Conservation (phyloP, 495 filamentous ascomycete genomes). For the Sphaerosporella brunnea region DNA sequence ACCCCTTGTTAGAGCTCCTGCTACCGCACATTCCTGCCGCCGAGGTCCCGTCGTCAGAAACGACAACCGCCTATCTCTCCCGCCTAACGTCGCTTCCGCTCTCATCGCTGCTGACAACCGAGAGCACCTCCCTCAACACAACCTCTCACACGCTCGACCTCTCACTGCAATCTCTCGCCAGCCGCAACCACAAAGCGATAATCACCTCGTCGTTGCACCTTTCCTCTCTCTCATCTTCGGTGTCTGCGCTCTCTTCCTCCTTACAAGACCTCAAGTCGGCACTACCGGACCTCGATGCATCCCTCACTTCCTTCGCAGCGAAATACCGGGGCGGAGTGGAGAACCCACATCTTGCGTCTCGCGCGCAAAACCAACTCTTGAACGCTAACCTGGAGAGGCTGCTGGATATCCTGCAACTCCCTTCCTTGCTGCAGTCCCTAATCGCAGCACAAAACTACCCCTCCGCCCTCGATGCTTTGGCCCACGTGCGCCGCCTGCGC, state of each 20-base stretch:
- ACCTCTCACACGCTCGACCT: slow-evolving; percentile 65
- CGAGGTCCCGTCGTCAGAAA: slow-evolving; percentile 26
- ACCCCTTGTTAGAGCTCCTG: slow-evolving; percentile 57
- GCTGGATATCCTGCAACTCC: slow-evolving; percentile 81
- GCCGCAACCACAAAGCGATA: slow-evolving; percentile 77
- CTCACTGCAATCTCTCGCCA: slow-evolving; percentile 73
- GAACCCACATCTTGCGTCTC: slow-evolving; percentile 41
- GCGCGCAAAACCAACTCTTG: slow-evolving; percentile 71
- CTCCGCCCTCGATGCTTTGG: slow-evolving; percentile 74
- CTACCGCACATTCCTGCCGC: slow-evolving; percentile 39
- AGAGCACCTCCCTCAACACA: slow-evolving; percentile 64
- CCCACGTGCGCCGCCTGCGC: slow-evolving; percentile 80
- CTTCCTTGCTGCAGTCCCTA: slow-evolving; percentile 60
- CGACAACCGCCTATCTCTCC: slow-evolving; percentile 51
- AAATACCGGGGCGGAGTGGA: slow-evolving; percentile 58
- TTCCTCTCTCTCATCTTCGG: slow-evolving; percentile 44
- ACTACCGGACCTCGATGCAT: slow-evolving; percentile 63
- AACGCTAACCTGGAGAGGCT: slow-evolving; percentile 75
- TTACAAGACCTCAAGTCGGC: slow-evolving; percentile 46
- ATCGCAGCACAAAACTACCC: slow-evolving; percentile 57
- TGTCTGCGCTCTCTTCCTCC: slow-evolving; percentile 49
- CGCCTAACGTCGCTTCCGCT: slow-evolving; percentile 65
- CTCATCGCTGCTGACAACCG: slow-evolving; percentile 48
- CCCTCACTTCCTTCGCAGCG: slow-evolving; percentile 59
- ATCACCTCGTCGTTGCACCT: slow-evolving; percentile 66